A percentile compares a stretch with the other conserved stretches of the same genome.
Evolutionary conservation across 2,329 filamentous ascomycete genomes (phyloP).

Genomic region (Fonsecaea multimorphosa): DNA sequence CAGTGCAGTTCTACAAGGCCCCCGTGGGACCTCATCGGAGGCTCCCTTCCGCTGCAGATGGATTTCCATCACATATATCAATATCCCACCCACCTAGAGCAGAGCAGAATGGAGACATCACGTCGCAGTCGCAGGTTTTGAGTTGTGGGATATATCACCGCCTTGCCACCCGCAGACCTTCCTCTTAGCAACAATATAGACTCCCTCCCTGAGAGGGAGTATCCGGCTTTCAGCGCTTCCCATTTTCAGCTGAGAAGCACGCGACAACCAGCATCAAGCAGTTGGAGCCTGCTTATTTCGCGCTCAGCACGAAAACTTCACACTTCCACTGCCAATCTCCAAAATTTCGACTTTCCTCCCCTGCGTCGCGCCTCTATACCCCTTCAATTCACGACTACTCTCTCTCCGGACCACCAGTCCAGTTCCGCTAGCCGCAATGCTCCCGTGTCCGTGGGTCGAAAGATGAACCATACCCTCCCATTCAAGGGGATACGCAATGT

Average conservation of each 20-base stretch:
- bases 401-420: slow-evolving; percentile 37
- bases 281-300: background rate
- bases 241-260: background rate
- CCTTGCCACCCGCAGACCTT: background rate
- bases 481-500: slow-evolving; percentile 41
- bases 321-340: slow-evolving; percentile 33
- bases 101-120: background rate
- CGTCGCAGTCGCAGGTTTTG: background rate
- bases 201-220: background rate
- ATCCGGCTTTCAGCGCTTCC: background rate
- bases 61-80: background rate
- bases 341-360: slow-evolving; percentile 31
- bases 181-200: background rate
- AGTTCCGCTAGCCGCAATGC: slow-evolving; percentile 37
- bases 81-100: background rate
- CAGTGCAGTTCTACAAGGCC: background rate
- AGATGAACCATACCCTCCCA: slow-evolving; percentile 44
- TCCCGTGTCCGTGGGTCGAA: slow-evolving; percentile 27
- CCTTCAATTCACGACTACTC: slow-evolving; percentile 31
- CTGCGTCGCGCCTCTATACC: slow-evolving; percentile 29
- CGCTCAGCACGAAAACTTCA: slow-evolving; percentile 31
- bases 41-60: background rate
- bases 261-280: background rate
- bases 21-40: background rate
- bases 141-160: background rate